phyloP scores from a whole-genome alignment of 176 grass and related monocot genomes.

The Cenchrus purpureus region DNA sequence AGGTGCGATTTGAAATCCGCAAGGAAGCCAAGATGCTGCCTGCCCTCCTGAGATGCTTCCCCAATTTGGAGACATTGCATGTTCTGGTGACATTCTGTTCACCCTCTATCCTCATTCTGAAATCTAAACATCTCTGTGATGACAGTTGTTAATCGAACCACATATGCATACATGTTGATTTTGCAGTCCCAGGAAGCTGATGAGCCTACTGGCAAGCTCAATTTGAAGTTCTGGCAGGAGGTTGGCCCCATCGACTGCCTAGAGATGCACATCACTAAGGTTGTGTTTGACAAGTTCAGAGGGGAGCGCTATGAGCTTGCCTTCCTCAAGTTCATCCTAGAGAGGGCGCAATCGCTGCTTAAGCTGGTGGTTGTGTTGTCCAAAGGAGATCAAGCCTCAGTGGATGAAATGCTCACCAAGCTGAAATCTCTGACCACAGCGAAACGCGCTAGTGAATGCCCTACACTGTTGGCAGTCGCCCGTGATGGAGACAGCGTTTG shows the following conservation, averaged over 20 bases:
- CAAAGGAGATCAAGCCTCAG: slow-evolving; percentile 28
- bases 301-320: slow-evolving; percentile 32
- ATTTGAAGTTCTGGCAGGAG: slow-evolving; percentile 55
- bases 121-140: not conserved
- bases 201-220: slow-evolving; percentile 46
- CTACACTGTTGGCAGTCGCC: slow-evolving; percentile 25
- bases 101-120: not conserved
- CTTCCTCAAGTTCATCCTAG: slow-evolving; percentile 46
- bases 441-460: slow-evolving; percentile 34
- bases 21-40: slow-evolving; percentile 36
- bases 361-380: slow-evolving; percentile 50
- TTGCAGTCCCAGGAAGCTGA: slow-evolving; percentile 41
- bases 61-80: slow-evolving; percentile 43
- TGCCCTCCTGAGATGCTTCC: slow-evolving; percentile 49
- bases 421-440: slow-evolving; percentile 32
- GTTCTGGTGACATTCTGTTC: slow-evolving; percentile 22
- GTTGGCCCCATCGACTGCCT: slow-evolving; percentile 33
- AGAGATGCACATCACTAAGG: slow-evolving; percentile 38
- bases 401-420: slow-evolving; percentile 26
- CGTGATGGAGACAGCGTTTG: slow-evolving; percentile 23
- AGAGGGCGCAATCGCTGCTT: slow-evolving; percentile 32
- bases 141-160: not conserved
- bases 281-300: slow-evolving; percentile 42
- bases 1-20: slow-evolving; percentile 31
- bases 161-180: not conserved